phyloP scores from a whole-genome alignment of 2,329 filamentous ascomycete species.

The Beauveria pseudobassiana region DNA sequence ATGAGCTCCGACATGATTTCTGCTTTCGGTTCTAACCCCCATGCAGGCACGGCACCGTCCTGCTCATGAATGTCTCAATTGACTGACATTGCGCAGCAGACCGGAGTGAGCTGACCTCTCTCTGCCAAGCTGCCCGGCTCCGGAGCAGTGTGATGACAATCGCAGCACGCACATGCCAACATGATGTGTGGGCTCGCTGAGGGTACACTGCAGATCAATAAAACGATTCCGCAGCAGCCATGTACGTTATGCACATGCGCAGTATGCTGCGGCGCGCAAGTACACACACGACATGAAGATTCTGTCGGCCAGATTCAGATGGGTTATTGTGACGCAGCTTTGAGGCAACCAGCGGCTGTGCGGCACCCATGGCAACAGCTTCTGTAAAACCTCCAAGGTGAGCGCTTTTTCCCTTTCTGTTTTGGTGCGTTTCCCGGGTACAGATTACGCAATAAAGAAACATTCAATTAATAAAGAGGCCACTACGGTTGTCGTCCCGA shows the following conservation, averaged over 20 bases:
- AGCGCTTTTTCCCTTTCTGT: too few relatives aligned
- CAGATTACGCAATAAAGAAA: too few relatives aligned
- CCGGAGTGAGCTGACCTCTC: background rate
- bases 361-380: too few relatives aligned
- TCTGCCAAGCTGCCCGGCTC: background rate
- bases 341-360: too few relatives aligned
- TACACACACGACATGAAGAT: background rate
- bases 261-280: too few relatives aligned
- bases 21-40: too few relatives aligned
- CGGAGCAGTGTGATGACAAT: background rate
- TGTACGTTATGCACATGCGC: background rate
- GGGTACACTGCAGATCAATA: background rate
- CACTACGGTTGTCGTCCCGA: too few relatives aligned
- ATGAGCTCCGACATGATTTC: too few relatives aligned
- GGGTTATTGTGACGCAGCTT: too few relatives aligned
- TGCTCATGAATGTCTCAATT: background rate
- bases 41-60: background rate
- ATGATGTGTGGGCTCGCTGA: background rate
- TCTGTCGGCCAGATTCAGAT: background rate
- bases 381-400: too few relatives aligned
- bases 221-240: background rate
- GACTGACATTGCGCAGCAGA: background rate
- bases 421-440: too few relatives aligned
- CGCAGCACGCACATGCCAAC: background rate
- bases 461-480: too few relatives aligned